These are phyloP conservation scores for Kewa caespitosa DNA, from an alignment of 179 eudicot species.

Conservation along the genomic window DNA sequence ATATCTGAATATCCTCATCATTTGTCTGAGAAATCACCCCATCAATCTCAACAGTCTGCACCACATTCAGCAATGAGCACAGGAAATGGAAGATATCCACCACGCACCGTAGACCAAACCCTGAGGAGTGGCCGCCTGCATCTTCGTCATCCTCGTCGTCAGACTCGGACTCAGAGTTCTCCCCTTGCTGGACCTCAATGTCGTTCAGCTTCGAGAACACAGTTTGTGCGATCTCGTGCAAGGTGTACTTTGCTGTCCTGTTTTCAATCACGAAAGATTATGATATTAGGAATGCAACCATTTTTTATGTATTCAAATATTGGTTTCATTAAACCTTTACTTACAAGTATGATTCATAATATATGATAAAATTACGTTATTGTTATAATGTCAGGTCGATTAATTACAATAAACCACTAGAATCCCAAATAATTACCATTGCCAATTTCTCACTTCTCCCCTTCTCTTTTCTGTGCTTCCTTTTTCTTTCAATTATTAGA, in stretches of 20 bases:
- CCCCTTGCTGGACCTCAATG: slow-evolving; percentile 57
- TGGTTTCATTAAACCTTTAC: too few relatives aligned
- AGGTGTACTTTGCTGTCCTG: slow-evolving; percentile 56
- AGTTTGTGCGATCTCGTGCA: slow-evolving; percentile 79
- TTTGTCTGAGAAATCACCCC: slow-evolving; percentile 44
- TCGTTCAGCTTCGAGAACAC: slow-evolving; percentile 61
- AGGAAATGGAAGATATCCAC: slow-evolving; percentile 87
- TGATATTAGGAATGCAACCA: too few relatives aligned
- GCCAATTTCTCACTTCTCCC: too few relatives aligned
- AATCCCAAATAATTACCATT: too few relatives aligned
- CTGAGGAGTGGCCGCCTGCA: slow-evolving; percentile 33
- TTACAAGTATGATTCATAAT: too few relatives aligned
- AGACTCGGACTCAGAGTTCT: slow-evolving; percentile 58
- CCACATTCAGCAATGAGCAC: slow-evolving; percentile 85
- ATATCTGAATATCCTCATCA: slow-evolving; percentile 84
- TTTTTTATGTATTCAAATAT: too few relatives aligned
- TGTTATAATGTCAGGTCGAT: too few relatives aligned
- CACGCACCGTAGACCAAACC: slow-evolving; percentile 65
- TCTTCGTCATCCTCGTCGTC: slow-evolving; percentile 43
- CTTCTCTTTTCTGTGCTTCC: too few relatives aligned
- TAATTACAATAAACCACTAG: too few relatives aligned
- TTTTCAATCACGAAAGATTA: too few relatives aligned
- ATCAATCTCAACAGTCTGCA: slow-evolving; percentile 53
- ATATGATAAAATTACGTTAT: too few relatives aligned
- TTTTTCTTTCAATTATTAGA: too few relatives aligned